Conservation (phyloP, 768 basidiomycete species). For the Piloderma croceum region DNA sequence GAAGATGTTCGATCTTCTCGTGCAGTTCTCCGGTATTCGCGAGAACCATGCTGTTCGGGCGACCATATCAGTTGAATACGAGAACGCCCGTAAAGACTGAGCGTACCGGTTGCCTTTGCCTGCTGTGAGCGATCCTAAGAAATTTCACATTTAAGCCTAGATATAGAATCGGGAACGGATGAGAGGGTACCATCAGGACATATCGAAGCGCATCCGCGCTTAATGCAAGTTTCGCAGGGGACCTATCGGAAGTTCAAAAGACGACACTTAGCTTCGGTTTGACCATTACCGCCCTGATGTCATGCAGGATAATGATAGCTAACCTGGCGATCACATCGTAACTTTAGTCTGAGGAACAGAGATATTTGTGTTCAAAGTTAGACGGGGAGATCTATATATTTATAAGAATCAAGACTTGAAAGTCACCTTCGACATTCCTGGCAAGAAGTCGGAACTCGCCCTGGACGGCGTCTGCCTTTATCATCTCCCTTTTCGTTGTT, state of each 20-base stretch:
- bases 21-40: constrained; percentile 70
- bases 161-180: too few relatives aligned
- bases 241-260: constrained; percentile 39
- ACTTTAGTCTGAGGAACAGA: constrained; percentile 48
- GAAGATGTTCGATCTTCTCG: constrained; percentile 51
- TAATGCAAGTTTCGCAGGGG: constrained; percentile 74
- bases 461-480: constrained; percentile 1
- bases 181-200: constrained; percentile 61
- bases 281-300: constrained; percentile 4
- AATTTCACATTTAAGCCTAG: too few relatives aligned
- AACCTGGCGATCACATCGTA: constrained; percentile 63
- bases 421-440: constrained; percentile 36
- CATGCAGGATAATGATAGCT: constrained; percentile 10
- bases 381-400: not conserved
- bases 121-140: constrained; percentile 45
- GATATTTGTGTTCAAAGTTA: not conserved
- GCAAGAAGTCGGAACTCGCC: constrained; percentile 1
- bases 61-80: too few relatives aligned
- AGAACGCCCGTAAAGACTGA: too few relatives aligned
- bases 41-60: constrained; percentile 54
- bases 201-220: constrained; percentile 67
- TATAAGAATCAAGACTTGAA: not conserved
- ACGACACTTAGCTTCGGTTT: too few relatives aligned
- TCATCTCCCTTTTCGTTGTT: constrained; percentile 10
- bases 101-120: constrained; percentile 56